Percentiles rank a stretch among this genome's conserved stretches.
phyloP scores from a whole-genome alignment of 352 stramenopile species.

The Globisporangium cederbergense region DNA sequence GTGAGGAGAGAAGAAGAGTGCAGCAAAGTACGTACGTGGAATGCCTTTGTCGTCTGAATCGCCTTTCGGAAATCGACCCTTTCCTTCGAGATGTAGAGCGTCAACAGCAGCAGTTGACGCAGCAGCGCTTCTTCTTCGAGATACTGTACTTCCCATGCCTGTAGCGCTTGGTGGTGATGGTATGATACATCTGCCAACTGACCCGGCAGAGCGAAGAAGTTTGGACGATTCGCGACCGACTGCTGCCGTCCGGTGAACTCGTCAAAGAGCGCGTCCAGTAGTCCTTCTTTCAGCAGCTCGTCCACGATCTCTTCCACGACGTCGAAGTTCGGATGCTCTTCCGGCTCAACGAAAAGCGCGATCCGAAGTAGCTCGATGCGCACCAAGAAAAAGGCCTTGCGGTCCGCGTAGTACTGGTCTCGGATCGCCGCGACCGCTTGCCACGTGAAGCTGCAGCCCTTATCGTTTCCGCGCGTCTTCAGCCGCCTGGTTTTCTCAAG shows the following conservation, averaged over 20 bases:
- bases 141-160: constrained; percentile 54
- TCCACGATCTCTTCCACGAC: constrained; percentile 38
- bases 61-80: constrained; percentile 28
- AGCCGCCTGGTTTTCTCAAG: constrained; percentile 4
- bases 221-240: constrained; percentile 23
- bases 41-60: constrained; percentile 31
- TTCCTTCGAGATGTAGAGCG: constrained; percentile 38
- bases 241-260: constrained; percentile 47
- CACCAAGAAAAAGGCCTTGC: constrained; percentile 47
- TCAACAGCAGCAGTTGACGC: constrained; percentile 53
- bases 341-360: constrained; percentile 23
- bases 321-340: constrained; percentile 28
- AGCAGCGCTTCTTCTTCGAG: constrained; percentile 57
- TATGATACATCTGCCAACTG: not conserved
- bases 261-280: constrained; percentile 51
- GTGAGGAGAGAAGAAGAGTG: not conserved
- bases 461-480: constrained; percentile 3
- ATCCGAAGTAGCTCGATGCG: constrained; percentile 53
- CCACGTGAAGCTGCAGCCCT: constrained; percentile 13
- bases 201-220: constrained; percentile 29
- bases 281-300: constrained; percentile 50
- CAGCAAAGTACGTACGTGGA: constrained; percentile 22
- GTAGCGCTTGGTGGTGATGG: constrained; percentile 31
- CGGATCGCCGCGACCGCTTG: constrained; percentile 26
- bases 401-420: constrained; percentile 33